Evolutionary conservation across 2,329 filamentous ascomycete genomes (phyloP).

Genomic region (Paradendryphiella salina): DNA sequence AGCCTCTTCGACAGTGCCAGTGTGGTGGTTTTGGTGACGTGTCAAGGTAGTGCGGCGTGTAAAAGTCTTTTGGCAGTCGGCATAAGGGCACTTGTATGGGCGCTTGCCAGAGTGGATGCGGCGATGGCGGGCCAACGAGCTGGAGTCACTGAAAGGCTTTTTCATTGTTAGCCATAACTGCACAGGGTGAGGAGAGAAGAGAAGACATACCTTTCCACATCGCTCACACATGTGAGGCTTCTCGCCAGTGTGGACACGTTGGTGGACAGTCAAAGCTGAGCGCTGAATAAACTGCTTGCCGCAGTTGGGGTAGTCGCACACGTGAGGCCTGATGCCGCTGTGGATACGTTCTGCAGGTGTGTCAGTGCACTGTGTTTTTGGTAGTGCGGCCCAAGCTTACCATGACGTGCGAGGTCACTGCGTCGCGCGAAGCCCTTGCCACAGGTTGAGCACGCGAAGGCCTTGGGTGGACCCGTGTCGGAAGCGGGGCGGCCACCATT

Average conservation of each 20-base stretch:
- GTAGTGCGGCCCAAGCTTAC: conserved; percentile 56
- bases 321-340: conserved; percentile 84
- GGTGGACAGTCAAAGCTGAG: conserved; percentile 91
- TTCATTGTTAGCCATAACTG: conserved; percentile 27
- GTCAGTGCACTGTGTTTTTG: conserved; percentile 39
- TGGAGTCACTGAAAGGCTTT: conserved; percentile 94
- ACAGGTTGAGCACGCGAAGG: conserved; percentile 88
- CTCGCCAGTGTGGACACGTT: conserved; percentile 93
- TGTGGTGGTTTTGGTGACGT: conserved; percentile 93
- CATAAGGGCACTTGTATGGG: conserved; percentile 96
- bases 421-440: conserved; percentile 88
- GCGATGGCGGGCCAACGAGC: conserved; percentile 88
- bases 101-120: conserved; percentile 94
- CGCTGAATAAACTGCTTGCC: conserved; percentile 97
- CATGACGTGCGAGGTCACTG: conserved; percentile 92
- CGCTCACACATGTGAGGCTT: conserved; percentile 98
- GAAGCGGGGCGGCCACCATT: conserved; percentile 50
- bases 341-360: conserved; percentile 80
- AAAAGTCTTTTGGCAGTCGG: conserved; percentile 98
- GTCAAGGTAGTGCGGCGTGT: conserved; percentile 93
- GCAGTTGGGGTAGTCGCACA: conserved; percentile 86
- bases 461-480: conserved; percentile 64
- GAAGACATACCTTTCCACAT: conserved; percentile 79
- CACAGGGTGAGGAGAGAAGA: neutral
- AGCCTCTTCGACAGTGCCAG: conserved; percentile 91